Evolutionary conservation across 345 rosid genomes (phyloP), one percentile per base, ranked within the genome.

Genomic region (Excoecaria cochinchinensis): DNA sequence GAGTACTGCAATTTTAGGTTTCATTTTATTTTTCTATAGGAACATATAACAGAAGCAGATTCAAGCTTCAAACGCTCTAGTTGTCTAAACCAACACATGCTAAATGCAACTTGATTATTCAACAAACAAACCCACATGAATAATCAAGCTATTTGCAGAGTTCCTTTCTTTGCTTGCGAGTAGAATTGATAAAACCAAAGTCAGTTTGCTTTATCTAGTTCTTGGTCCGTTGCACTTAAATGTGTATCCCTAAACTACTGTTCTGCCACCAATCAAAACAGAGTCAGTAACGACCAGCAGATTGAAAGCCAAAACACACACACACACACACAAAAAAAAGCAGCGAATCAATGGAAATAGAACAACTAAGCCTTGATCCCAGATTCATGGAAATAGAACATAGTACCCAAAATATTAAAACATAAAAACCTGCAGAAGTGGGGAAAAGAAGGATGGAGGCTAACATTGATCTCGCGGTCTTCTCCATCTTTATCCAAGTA

Each of bases 391-490:
- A 31, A 31, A 31, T 31, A 31, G 31, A 31, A 31, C 31, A 31
- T 31, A 31, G 31, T 31, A 31, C 31, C 53, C 15, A 12, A 17
- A 11, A 76, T 14, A 31, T 48, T n/a, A 3, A 13, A 31, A 16
- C 25, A 67, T 46, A 14, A 59, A 31, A n/a, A 14, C 52, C 46
- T 25, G 16, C 50, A 51, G 19, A 64, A 31, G 31, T 0, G 31
- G 31, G 31, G 31, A 31, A 31, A 13, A 60, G 9, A 21, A 36
- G 11, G 46, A 47, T 15, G 64, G 67, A 57, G 46, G 63, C 89
- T 85, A 70, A 90, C 99, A 87, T 88, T 91, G 52, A 95, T 93
- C 86, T 95, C 99, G 61, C 94, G 88, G 81, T 93, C 98, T 78
- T 91, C 98, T 72, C 90, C 94, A 82, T 92, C 97, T 84, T 90